Evolutionary conservation across 83 land plant species (phyloP).

Genomic region (Larix sibirica): DNA sequence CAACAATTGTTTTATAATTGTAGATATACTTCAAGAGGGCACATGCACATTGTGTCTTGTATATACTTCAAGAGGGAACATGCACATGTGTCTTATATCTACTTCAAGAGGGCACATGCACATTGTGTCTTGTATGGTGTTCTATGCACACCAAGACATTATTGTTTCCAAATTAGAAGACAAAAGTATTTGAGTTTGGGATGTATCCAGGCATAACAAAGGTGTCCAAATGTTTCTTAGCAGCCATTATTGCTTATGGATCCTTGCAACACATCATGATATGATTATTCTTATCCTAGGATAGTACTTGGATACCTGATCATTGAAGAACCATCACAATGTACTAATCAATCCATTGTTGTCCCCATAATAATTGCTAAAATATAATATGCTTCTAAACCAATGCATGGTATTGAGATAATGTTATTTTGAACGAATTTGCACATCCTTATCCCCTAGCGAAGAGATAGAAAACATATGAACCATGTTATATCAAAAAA

Average conservation of each 20-base stretch:
- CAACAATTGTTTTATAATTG: too few species aligned
- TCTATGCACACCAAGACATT: slow-evolving; percentile 53
- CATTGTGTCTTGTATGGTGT: slow-evolving; percentile 56
- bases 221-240: slow-evolving; percentile 52
- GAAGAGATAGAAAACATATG: too few species aligned
- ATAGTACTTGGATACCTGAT: too few species aligned
- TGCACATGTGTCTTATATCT: too few species aligned
- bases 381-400: too few species aligned
- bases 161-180: slow-evolving; percentile 61
- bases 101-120: slow-evolving; percentile 42
- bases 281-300: slow-evolving; percentile 36
- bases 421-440: too few species aligned
- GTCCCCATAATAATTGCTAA: too few species aligned
- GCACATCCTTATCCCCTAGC: too few species aligned
- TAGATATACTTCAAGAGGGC: slow-evolving; percentile 27
- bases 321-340: too few species aligned
- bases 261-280: slow-evolving; percentile 53
- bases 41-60: slow-evolving; percentile 50
- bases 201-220: slow-evolving; percentile 42
- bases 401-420: too few species aligned
- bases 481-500: too few species aligned
- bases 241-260: slow-evolving; percentile 58
- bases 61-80: background rate
- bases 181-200: slow-evolving; percentile 61
- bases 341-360: too few species aligned